Base-by-base conservation (phyloP, 306 rosid genomes). In the Delonix regia region DNA sequence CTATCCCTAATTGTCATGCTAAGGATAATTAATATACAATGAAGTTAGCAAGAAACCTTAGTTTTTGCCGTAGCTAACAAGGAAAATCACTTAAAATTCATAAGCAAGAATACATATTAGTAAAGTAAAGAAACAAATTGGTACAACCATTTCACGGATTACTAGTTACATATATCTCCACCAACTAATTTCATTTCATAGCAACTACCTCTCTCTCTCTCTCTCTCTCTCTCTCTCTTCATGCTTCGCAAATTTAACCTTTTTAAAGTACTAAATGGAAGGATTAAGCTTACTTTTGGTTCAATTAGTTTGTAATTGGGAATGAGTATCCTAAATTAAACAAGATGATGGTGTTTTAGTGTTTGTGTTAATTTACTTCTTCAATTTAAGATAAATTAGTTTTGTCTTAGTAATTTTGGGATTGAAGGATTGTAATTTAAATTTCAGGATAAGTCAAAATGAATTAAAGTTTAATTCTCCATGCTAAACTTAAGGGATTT, bases 301-400 rank as follows among this genome's bases (percentile, higher is more conserved):
- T 39, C 59, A 62, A 33, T 65, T 49, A 36, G 51, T 24, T 77
- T 39, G 49, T 82, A 45, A 72, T 82, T 53, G 65, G 68, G 39
- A 64, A 19, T 71, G 45, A 56, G 82, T 33, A 72, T 77, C 85
- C 85, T 24, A 77, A 77, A 76, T 64, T 71, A 63, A 44, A 39
- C 9, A 57, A 21, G 28, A 9, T 53, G 28, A 4, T 10, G 1
- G 33, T 4, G 1, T n/a, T n/a, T n/a, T n/a, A n/a, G n/a, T n/a
- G n/a, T n/a, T n/a, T n/a, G n/a, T n/a, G n/a, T n/a, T n/a, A n/a
- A n/a, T n/a, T n/a, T n/a, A n/a, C n/a, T n/a, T n/a, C n/a, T n/a
- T n/a, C n/a, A n/a, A n/a, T n/a, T n/a, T n/a, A n/a, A n/a, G n/a
- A n/a, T n/a, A n/a, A n/a, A n/a, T n/a, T n/a, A n/a, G n/a, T n/a